These are phyloP conservation scores for Neoboletus subvelutipes DNA, from an alignment of 768 basidiomycete genomes.

Conservation along the genomic window DNA sequence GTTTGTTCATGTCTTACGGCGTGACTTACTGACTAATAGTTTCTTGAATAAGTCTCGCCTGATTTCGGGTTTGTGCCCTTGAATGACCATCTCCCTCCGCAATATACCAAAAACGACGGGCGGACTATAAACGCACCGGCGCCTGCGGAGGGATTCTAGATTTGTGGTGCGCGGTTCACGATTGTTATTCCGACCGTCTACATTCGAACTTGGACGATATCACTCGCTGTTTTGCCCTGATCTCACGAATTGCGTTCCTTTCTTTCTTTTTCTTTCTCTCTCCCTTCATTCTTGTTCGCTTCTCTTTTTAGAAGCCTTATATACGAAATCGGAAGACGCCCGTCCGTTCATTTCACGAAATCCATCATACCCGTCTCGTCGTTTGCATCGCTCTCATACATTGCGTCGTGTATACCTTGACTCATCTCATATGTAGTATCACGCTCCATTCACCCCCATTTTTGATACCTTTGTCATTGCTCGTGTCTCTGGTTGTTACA, in stretches of 20 bases:
- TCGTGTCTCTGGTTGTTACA: slow-evolving; percentile 28
- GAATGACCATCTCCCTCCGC: slow-evolving; percentile 71
- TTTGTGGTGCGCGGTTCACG: slow-evolving; percentile 26
- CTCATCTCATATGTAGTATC: slow-evolving; percentile 39
- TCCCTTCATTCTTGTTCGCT: slow-evolving; percentile 29
- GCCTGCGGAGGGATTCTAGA: slow-evolving; percentile 31
- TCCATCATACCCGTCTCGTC: slow-evolving; percentile 34
- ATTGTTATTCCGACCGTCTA: slow-evolving; percentile 31
- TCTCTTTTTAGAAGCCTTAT: slow-evolving; percentile 27
- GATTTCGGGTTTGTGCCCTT: slow-evolving; percentile 83
- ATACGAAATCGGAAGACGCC: slow-evolving; percentile 37
- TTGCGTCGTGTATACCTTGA: slow-evolving; percentile 39
- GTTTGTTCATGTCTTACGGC: slow-evolving; percentile 32
- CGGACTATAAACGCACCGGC: slow-evolving; percentile 43
- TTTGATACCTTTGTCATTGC: slow-evolving; percentile 34
- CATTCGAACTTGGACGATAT: slow-evolving; percentile 34
- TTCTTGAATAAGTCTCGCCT: slow-evolving; percentile 61
- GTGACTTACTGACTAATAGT: slow-evolving; percentile 49
- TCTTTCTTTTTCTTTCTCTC: slow-evolving; percentile 14
- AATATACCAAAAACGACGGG: slow-evolving; percentile 58
- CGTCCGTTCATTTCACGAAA: slow-evolving; percentile 36
- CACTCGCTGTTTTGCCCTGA: slow-evolving; percentile 26
- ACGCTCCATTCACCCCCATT: slow-evolving; percentile 32
- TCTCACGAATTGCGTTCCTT: slow-evolving; percentile 37
- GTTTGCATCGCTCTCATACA: slow-evolving; percentile 38